A percentile compares a stretch with the other conserved stretches of the same genome.
Evolutionary conservation across 345 rosid species (phyloP).

Genomic region (Moringa oleifera): DNA sequence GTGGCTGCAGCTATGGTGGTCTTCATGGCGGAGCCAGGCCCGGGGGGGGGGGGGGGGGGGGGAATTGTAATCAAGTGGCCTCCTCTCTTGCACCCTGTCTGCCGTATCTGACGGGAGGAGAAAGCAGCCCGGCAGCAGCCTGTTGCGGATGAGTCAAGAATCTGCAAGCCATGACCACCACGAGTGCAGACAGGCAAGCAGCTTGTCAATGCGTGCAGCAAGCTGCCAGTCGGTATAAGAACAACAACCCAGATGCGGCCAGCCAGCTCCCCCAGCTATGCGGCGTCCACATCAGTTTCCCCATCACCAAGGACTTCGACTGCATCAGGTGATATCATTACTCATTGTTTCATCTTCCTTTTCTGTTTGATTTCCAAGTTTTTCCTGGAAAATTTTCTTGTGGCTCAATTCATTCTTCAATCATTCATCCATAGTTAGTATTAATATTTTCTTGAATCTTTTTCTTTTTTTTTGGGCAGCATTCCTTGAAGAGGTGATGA

Average conservation of each 20-base stretch:
- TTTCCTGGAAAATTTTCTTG: no score
- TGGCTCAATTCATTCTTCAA: no score
- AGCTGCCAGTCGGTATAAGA: background rate
- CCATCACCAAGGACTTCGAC: background rate
- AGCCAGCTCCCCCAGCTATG: background rate
- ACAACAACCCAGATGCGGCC: background rate
- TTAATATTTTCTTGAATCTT: no score
- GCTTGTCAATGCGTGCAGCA: background rate
- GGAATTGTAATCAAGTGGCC: background rate
- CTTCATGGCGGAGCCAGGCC: no score
- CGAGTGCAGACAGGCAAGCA: background rate
- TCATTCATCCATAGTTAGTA: no score
- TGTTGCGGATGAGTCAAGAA: background rate
- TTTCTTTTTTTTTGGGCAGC: no score
- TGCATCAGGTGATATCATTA: background rate
- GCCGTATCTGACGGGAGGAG: background rate
- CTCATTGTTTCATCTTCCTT: no score
- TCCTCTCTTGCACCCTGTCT: background rate
- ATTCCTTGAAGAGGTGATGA: no score
- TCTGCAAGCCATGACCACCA: background rate
- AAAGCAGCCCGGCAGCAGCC: background rate
- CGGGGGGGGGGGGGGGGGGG: no score
- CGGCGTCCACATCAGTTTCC: background rate
- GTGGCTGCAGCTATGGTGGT: no score
- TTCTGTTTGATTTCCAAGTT: no score